Evolutionary conservation across 768 basidiomycete species (phyloP), one percentile per base, ranked within the genome.

Genomic region (Podaxis sp.): DNA sequence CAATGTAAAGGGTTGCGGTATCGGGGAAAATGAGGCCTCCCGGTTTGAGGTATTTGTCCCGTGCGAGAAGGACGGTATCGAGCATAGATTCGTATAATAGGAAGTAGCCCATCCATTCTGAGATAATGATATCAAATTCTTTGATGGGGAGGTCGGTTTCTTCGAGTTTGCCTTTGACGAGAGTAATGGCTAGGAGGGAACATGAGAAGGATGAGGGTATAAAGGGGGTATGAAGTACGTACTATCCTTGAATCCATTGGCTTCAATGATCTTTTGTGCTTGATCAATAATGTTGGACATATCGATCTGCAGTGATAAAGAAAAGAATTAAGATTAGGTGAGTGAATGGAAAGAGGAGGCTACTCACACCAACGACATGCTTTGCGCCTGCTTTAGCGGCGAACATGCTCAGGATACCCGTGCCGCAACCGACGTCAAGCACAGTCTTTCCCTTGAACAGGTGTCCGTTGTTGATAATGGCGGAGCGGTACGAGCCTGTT

Each of bases 51-150:
- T 97, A 98, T 76, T 93, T 93, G 82, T 99, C 97, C 62, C 97
- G 87, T 6, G 97, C 97, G 52, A 96, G 83, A 47, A 99, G 86
- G 59, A 99, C 97, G 25, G 96, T 98, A 78, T 99, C 96, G 67
- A 98, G 87, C 97, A 99, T 98, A 71, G 94, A 96, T 75, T 98
- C 97, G 80, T 98, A 98, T 37, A 99, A 86, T 55, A 98, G 81
- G 84, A 98, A 98, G 79, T 99, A 99, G 47, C 97, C 97, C 97
- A 99, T 99, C 97, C 96, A 99, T 75, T 99, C 97, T 64, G 95
- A 97, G 72, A 99, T 93, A 78, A 99, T 97, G 77, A 99, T 98
- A 74, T 99, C 97, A 73, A 94, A 98, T 74, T 96, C 80, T 65
- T 91, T 78, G 71, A 96, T 86, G 13, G 96, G 96, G 47, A 98